A percentile compares a stretch with the other conserved stretches of the same genome.
phyloP scores from a whole-genome alignment of 2,329 filamentous ascomycete genomes.

The Colletotrichum sp. region DNA sequence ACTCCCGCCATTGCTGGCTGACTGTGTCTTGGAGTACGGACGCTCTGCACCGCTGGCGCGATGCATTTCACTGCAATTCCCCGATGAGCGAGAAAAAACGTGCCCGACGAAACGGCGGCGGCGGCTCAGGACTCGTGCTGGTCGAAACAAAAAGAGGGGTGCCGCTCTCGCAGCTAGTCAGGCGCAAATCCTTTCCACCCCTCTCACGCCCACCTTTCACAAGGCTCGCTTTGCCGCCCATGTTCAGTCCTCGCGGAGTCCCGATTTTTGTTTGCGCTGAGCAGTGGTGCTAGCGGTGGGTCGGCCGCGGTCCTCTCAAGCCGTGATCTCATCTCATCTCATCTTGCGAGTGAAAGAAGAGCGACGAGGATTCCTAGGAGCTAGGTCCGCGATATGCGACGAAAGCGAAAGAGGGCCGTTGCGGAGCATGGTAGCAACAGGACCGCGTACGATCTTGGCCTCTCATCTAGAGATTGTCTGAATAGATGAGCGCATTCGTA shows the following conservation, averaged over 20 bases:
- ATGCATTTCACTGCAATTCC: conserved; percentile 15
- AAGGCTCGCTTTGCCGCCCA: conserved; percentile 42
- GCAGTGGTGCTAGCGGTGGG: conserved; percentile 20
- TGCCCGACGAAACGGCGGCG: not conserved
- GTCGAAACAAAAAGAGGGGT: not conserved
- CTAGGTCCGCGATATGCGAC: conserved; percentile 14
- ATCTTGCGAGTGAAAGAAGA: not conserved
- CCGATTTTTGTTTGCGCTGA: conserved; percentile 8
- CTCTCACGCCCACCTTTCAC: conserved; percentile 38
- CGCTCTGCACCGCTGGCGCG: conserved; percentile 9
- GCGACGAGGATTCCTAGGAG: not conserved
- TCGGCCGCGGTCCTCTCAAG: conserved; percentile 24
- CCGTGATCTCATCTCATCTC: conserved; percentile 20
- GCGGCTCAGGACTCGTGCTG: not conserved
- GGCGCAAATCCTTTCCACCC: conserved; percentile 9
- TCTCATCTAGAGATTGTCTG: not conserved
- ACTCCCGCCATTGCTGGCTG: not conserved
- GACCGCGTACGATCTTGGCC: conserved; percentile 1
- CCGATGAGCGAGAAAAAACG: not conserved
- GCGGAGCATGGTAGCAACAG: conserved; percentile 2
- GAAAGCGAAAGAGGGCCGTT: not conserved
- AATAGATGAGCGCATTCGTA: conserved; percentile 1
- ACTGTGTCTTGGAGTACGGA: not conserved
- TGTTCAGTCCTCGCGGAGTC: conserved; percentile 5
- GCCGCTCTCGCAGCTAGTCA: not conserved